Percentiles rank a stretch among this genome's conserved stretches.
Conservation (phyloP, 345 rosid species). For the Turnera subulata region DNA sequence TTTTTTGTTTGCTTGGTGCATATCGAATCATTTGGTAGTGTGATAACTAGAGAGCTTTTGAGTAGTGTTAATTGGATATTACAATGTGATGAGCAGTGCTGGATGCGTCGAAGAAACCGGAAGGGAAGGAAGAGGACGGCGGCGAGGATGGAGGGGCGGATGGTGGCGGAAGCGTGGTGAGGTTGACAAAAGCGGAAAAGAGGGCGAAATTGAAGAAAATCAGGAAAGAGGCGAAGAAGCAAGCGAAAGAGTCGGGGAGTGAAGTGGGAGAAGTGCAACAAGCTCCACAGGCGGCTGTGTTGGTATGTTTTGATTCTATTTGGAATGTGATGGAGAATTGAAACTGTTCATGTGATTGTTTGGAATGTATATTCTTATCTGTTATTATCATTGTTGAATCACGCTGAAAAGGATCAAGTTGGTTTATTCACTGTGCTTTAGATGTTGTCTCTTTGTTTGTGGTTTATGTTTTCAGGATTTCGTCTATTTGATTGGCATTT, state of each 20-base stretch:
- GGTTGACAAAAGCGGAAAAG: constrained; percentile 68
- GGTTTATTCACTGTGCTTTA: no score
- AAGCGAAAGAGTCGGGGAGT: constrained; percentile 41
- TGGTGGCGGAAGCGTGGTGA: constrained; percentile 34
- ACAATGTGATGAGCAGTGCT: constrained; percentile 28
- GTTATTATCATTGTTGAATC: no score
- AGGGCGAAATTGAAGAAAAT: constrained; percentile 72
- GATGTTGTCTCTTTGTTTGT: no score
- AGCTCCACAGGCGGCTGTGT: constrained; percentile 67
- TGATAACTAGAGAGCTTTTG: background rate
- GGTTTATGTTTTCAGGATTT: no score
- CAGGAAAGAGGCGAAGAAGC: constrained; percentile 73
- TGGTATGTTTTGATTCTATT: constrained; percentile 37
- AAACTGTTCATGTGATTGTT: no score
- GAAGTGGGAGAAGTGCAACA: constrained; percentile 37
- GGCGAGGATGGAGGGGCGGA: constrained; percentile 24
- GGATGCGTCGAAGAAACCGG: constrained; percentile 17
- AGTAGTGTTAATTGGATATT: no score
- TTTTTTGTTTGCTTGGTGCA: background rate
- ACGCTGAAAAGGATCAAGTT: no score
- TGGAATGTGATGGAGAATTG: no score
- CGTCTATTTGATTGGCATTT: no score
- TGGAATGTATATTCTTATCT: no score
- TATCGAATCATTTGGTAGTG: background rate
- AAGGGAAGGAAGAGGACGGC: constrained; percentile 14